Evolutionary conservation across 169 alveolate genomes (phyloP), one percentile per base, ranked within the genome.

Genomic region (Cryptosporidium tyzzeri): DNA sequence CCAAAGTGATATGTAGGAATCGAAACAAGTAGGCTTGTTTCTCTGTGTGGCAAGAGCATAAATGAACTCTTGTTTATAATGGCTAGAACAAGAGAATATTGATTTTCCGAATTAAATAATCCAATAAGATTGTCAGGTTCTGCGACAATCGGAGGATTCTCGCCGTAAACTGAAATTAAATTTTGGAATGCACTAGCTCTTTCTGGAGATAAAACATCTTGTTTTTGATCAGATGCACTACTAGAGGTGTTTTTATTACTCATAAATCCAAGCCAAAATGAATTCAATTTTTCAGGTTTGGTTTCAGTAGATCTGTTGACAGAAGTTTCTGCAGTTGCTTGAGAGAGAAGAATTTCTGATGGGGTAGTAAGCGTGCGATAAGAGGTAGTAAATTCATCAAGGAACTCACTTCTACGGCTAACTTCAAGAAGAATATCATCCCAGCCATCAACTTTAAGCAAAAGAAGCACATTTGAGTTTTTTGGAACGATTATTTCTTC

Each of bases 31-130:
- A 80, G 23, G 41, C 89, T 80, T 37, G 89, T 21, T 37, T 59
- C 44, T 62, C 89, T 80, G 45, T 80, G 89, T 41, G 89, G 89
- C 70, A 80, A 80, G n/a, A 80, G 89, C 75, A 80, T 80, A 48
- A 80, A 80, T 41, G 69, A 62, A 1, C 45, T 26, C 9, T 48
- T 80, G 59, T 80, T 80, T 23, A 80, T 35, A n/a, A 80, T 62
- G 35, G 89, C 89, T 31, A 80, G 89, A 41, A 80, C 89, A 45
- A 80, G 65, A 12, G 89, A 59, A 39, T 80, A 80, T 18, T 80
- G 74, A 62, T 80, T 80, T 61, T 62, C 69, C 10, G 89, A 80
- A 65, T 80, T 80, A 80, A 80, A 80, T 39, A 80, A 39, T 1
- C 89, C 89, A 41, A 80, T 80, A 12, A 80, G 50, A 67, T 80